phyloP scores from a whole-genome alignment of 371 early-diverging fungal genomes.

The Mucor sp. region DNA sequence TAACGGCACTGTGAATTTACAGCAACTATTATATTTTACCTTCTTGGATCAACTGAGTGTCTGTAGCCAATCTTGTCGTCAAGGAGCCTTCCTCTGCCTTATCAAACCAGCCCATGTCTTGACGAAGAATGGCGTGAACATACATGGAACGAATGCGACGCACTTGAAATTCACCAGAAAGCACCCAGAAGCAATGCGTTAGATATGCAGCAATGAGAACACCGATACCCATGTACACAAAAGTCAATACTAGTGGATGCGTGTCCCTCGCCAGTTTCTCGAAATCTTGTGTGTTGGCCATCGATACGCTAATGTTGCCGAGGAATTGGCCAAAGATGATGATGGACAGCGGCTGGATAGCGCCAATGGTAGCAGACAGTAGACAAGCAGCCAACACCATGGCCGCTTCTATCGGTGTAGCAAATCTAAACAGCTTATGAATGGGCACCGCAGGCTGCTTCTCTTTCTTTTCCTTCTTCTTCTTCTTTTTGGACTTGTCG shows the following conservation, averaged over 20 bases:
- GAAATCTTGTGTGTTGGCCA: constrained; percentile 5
- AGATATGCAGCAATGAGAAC: constrained; percentile 37
- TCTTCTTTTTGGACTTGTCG: constrained; percentile 22
- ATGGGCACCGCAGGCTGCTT: constrained; percentile 50
- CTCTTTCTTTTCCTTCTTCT: constrained; percentile 44
- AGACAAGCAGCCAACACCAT: constrained; percentile 40
- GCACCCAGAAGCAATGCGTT: constrained; percentile 44
- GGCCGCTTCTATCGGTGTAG: constrained; percentile 57
- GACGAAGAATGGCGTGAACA: constrained; percentile 80
- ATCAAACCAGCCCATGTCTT: constrained; percentile 95
- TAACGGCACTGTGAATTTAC: background rate
- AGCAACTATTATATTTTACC: constrained; percentile 35
- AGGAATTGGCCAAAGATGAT: constrained; percentile 49
- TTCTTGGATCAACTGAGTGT: constrained; percentile 82
- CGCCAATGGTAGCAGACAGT: constrained; percentile 29
- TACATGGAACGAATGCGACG: constrained; percentile 53
- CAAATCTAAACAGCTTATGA: constrained; percentile 66
- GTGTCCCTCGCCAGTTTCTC: constrained; percentile 10
- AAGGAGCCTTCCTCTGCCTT: constrained; percentile 66
- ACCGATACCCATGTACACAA: constrained; percentile 52
- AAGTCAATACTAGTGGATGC: constrained; percentile 33
- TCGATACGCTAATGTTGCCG: constrained; percentile 13
- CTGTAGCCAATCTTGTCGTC: constrained; percentile 77
- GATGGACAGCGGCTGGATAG: constrained; percentile 35
- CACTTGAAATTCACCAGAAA: constrained; percentile 40